Base-by-base conservation (phyloP, 2,329 filamentous ascomycete species). In the Cladosporium sp. region DNA sequence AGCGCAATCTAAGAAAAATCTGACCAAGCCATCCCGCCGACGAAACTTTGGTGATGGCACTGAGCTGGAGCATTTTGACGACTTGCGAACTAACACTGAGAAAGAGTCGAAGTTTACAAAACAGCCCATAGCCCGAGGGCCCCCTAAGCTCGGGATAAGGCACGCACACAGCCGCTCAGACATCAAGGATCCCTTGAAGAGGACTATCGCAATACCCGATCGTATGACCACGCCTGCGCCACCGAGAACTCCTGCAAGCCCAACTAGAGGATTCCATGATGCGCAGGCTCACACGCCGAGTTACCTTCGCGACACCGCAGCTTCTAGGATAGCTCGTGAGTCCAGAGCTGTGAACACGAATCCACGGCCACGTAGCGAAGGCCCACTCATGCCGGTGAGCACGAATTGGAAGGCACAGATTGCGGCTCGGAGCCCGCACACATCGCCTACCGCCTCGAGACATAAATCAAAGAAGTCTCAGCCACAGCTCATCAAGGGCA, bases 51-150 rank as follows among this genome's bases (percentile, higher is more conserved):
- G 94, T 12, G 91, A 97, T 72, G 94, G 94, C 15, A 89, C 88
- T 61, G 94, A 99, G 74, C 81, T 99, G 36, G 93, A 97, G 66
- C 86, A 84, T 2, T 97, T 99, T 71, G 94, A 99, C 71, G 94
- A 99, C 74, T 78, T 99, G 58, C 93, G 93, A 1, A 97, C 92
- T 0, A 97, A 92, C 15, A 85, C 83, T 12, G 85, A 88, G 61
- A 83, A 85, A 14, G 94, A 99, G 74, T 91, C 86, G 62, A 89
- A 85, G 67, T 99, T 85, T 69, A 80, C 92, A 62, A 95, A 92
- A 73, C 86, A 89, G 66, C 92, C 94, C 3, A 79, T 88, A 39
- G 85, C 83, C 49, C 82, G 84, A 56, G 86, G 88, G 19, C 84
- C 82, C 45, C 84, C 88, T 25, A 91, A 88, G 54, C 63, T 63